Conservation (phyloP, 306 rosid genomes). For the Dalbergia cochinchinensis region DNA sequence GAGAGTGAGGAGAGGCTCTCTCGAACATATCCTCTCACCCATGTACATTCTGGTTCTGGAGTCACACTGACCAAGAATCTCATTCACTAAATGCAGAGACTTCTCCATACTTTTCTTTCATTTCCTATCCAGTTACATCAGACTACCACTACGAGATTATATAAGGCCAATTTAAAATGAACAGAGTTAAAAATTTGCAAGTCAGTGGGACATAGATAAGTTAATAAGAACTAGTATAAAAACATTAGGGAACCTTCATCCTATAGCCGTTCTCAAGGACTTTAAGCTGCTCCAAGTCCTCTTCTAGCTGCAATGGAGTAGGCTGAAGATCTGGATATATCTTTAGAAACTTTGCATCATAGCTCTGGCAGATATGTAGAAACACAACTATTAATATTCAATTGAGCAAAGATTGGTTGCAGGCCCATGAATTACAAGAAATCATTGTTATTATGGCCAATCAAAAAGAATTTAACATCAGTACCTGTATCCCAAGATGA, state of each 20-base stretch:
- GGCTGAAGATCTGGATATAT: slow-evolving; percentile 78
- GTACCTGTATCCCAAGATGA: slow-evolving; percentile 60
- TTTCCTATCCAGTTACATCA: not conserved
- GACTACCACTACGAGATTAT: slow-evolving; percentile 7
- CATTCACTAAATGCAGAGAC: not conserved
- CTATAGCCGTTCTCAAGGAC: slow-evolving; percentile 97
- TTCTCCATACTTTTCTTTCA: not conserved
- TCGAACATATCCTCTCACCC: not conserved
- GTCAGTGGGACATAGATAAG: slow-evolving; percentile 4
- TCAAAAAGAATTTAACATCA: not conserved
- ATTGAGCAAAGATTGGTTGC: slow-evolving; percentile 23
- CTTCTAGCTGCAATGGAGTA: slow-evolving; percentile 93
- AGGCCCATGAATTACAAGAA: slow-evolving; percentile 2
- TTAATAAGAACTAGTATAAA: slow-evolving; percentile 14
- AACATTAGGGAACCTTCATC: slow-evolving; percentile 76
- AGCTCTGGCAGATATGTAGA: slow-evolving; percentile 68
- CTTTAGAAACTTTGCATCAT: slow-evolving; percentile 81
- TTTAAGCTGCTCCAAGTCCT: slow-evolving; percentile 97
- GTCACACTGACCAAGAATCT: not conserved
- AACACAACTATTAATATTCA: slow-evolving; percentile 28
- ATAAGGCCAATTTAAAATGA: not conserved
- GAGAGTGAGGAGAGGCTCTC: not conserved
- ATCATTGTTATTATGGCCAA: not conserved
- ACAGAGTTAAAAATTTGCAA: slow-evolving; percentile 13
- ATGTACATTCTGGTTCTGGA: not conserved